Percentiles rank a stretch among this genome's conserved stretches.
These are phyloP conservation scores for Thelephora terrestris DNA, from an alignment of 1,284 basidiomycete species.

Conservation along the genomic window DNA sequence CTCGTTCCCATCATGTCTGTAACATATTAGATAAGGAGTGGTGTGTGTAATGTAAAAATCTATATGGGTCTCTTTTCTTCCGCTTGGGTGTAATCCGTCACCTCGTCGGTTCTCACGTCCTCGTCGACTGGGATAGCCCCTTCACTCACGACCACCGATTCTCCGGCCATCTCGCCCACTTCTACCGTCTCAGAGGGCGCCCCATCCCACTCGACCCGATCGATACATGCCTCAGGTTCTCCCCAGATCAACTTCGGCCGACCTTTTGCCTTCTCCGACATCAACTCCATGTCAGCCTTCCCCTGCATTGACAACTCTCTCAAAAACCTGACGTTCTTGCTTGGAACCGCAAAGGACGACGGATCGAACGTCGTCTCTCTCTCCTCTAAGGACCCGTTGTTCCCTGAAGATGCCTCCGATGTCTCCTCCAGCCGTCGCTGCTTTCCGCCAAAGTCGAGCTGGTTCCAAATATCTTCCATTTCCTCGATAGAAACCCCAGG, in stretches of 20 bases:
- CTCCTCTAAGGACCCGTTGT: background rate
- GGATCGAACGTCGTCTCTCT: conserved; percentile 3
- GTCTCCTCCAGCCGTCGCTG: conserved; percentile 2
- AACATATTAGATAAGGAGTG: too few species aligned
- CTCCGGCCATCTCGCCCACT: too few species aligned
- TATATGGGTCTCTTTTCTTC: too few species aligned
- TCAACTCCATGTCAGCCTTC: conserved; percentile 1
- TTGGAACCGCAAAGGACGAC: conserved; percentile 4
- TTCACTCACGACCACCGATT: too few species aligned
- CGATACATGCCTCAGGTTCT: background rate
- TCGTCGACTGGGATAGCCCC: too few species aligned
- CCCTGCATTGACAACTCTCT: conserved; percentile 7
- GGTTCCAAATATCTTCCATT: conserved; percentile 38
- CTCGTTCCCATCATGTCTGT: background rate
- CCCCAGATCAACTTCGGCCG: conserved; percentile 10
- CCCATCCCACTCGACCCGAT: too few species aligned
- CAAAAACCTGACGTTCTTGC: background rate
- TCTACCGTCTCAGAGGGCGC: too few species aligned
- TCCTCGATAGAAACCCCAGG: conserved; percentile 33
- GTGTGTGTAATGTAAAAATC: too few species aligned
- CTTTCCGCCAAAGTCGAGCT: conserved; percentile 34
- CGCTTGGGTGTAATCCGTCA: too few species aligned
- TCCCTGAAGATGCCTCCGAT: too few species aligned
- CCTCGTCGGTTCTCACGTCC: too few species aligned
- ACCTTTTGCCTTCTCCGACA: conserved; percentile 1